Conservation (phyloP, 208 protist species). For the Porcisia hertigi region DNA sequence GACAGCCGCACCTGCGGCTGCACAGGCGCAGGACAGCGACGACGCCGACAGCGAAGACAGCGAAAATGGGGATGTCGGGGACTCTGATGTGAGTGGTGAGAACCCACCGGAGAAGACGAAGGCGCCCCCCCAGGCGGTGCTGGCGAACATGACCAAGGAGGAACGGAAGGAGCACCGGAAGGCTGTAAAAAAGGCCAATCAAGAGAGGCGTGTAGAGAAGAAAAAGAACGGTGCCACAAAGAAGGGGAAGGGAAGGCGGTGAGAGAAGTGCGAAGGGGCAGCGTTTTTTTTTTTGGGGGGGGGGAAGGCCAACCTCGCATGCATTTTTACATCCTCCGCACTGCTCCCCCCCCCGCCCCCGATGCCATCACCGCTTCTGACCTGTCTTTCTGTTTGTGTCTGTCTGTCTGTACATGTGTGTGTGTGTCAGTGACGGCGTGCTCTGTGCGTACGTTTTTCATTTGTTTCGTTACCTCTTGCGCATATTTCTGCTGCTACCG, state of each 20-base stretch:
- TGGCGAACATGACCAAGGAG: conserved; percentile 86
- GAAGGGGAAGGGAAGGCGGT: conserved; percentile 37
- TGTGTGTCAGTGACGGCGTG: conserved; percentile 1
- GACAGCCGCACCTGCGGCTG: conserved; percentile 29
- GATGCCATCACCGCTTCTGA: too few species aligned
- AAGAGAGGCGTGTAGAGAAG: conserved; percentile 71
- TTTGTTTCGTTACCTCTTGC: background rate
- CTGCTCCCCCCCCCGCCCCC: too few species aligned
- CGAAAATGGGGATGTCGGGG: conserved; percentile 16
- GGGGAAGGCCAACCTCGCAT: background rate
- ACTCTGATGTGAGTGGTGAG: conserved; percentile 14
- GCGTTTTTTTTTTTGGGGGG: too few species aligned
- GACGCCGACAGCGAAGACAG: conserved; percentile 5
- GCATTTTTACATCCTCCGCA: too few species aligned
- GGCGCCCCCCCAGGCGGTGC: conserved; percentile 24
- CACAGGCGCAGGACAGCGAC: conserved; percentile 4
- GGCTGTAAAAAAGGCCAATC: conserved; percentile 80
- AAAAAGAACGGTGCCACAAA: conserved; percentile 64
- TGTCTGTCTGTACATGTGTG: background rate
- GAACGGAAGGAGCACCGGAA: conserved; percentile 80
- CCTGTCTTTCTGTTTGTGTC: too few species aligned
- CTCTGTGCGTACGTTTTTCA: background rate
- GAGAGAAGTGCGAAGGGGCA: background rate
- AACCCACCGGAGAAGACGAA: conserved; percentile 9
- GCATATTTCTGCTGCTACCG: background rate